Conservation (phyloP, 1,139 yeast genomes). For the Sugiyamaella novakii region DNA sequence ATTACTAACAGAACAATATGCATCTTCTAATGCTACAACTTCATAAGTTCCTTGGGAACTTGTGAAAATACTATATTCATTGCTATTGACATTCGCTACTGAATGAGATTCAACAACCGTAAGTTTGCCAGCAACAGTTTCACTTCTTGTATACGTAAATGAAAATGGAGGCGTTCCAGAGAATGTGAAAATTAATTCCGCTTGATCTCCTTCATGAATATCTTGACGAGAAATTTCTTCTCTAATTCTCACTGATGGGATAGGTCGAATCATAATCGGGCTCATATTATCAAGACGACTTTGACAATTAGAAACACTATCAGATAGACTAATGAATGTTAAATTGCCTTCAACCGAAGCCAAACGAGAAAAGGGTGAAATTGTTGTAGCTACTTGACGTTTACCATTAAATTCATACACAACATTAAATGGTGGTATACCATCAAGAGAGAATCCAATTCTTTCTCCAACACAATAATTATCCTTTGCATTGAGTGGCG, state of each 20-base stretch:
- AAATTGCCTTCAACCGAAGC: constrained; percentile 82
- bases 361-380: constrained; percentile 61
- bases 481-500: constrained; percentile 45
- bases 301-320: constrained; percentile 73
- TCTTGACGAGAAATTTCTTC: constrained; percentile 78
- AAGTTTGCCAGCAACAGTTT: constrained; percentile 45
- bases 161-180: constrained; percentile 55
- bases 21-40: constrained; percentile 83
- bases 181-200: constrained; percentile 53
- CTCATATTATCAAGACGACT: constrained; percentile 59
- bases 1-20: constrained; percentile 58
- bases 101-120: constrained; percentile 76
- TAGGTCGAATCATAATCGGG: constrained; percentile 61
- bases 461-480: constrained; percentile 92
- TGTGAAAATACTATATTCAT: constrained; percentile 71
- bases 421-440: constrained; percentile 77
- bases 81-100: constrained; percentile 65
- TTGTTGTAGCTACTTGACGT: constrained; percentile 60
- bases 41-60: constrained; percentile 93
- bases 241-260: constrained; percentile 89
- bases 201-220: constrained; percentile 77
- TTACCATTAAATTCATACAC: constrained; percentile 71
- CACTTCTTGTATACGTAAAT: constrained; percentile 57
- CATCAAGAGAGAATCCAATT: constrained; percentile 71
- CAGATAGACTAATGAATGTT: constrained; percentile 68